Evolutionary conservation across 768 basidiomycete genomes (phyloP).

Genomic region (Dentipellis fragilis): DNA sequence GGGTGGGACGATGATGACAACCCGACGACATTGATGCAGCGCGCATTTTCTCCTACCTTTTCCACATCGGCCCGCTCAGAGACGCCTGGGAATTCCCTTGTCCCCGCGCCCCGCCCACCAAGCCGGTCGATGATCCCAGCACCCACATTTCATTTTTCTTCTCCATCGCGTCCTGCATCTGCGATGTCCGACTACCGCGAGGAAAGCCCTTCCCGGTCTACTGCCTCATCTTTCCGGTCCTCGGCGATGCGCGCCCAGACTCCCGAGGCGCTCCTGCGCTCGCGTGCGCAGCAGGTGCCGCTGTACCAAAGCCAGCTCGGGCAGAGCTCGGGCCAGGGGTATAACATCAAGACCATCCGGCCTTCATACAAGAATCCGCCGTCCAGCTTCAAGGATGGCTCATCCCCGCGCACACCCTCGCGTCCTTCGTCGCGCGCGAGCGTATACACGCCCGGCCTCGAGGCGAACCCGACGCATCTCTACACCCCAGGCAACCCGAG

Average conservation of each 20-base stretch:
- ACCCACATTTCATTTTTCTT: constrained; percentile 59
- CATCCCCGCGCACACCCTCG: constrained; percentile 34
- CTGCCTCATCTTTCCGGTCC: constrained; percentile 30
- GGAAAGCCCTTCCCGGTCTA: constrained; percentile 6
- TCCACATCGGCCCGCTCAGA: constrained; percentile 17
- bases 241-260: constrained; percentile 50
- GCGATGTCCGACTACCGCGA: constrained; percentile 52
- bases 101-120: constrained; percentile 61
- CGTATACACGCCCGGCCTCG: constrained; percentile 40
- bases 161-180: constrained; percentile 61
- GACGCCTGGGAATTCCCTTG: constrained; percentile 30
- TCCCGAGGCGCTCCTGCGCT: constrained; percentile 52
- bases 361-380: constrained; percentile 50
- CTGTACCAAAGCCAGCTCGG: constrained; percentile 25
- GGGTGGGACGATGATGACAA: constrained; percentile 38
- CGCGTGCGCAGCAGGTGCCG: constrained; percentile 50
- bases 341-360: constrained; percentile 29
- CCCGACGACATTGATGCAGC: constrained; percentile 36
- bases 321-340: not conserved
- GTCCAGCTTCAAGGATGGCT: constrained; percentile 64
- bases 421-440: constrained; percentile 59
- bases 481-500: constrained; percentile 57
- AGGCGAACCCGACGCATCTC: constrained; percentile 36
- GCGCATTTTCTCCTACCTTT: constrained; percentile 56
- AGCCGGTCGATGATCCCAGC: constrained; percentile 80